Evolutionary conservation across 192 early-diverging fungal species (phyloP), one percentile per base, ranked within the genome.

Genomic region (Podila verticillata): DNA sequence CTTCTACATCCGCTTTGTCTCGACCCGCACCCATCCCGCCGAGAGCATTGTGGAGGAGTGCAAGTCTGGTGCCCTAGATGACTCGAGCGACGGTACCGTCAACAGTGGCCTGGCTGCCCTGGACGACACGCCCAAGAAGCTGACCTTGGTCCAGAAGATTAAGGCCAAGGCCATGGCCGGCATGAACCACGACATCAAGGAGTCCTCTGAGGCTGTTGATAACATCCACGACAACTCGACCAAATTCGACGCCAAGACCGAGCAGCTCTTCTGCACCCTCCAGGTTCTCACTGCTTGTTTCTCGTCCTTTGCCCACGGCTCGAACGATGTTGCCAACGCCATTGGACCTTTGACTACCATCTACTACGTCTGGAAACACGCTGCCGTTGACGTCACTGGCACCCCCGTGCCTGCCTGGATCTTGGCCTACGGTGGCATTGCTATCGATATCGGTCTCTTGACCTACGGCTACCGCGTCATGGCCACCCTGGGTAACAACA

Each of bases 311-410:
- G 87, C 91, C 30, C 94, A 95, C 84, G 94, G 94, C 39, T 89
- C 89, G 61, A 95, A 95, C 84, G 94, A 95, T 82, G 93, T 95
- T 26, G 88, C 94, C 65, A 95, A 95, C 74, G 94, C 94, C 35
- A 88, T 93, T 49, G 94, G 94, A 31, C 94, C 94, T n/a, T 74
- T 95, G 34, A 79, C 94, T 0, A 82, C 92, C n/a, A 92, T 95
- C 28, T 93, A 88, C 68, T 74, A 84, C 57, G 85, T 92, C 65
- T 95, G 93, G 92, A 57, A 75, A 26, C 8, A 49, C 9, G 66
- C 48, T 26, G 35, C 49, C 9, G 87, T 89, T 17, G 84, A 87
- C 28, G 48, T 75, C 29, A 48, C 57, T 13, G 84, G 82, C 22
- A 68, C 86, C 5, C 82, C 87, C 12, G 87, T 93, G 3, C 91